Base-by-base conservation (phyloP, 148 eudicot species). In the Chenopodium album region DNA sequence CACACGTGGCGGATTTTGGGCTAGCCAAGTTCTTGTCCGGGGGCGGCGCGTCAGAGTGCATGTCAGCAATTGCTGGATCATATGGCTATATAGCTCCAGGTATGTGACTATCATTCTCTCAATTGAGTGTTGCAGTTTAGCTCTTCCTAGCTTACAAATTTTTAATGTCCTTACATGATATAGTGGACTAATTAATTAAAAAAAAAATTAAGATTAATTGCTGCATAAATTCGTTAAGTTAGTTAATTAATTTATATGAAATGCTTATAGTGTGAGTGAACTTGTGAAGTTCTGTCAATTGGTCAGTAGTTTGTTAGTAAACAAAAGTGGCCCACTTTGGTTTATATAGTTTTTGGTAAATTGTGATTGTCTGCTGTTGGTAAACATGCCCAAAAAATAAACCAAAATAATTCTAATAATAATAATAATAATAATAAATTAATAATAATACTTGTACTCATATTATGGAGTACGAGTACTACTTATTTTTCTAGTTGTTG, bases 31-130 rank as follows among this genome's bases (percentile, higher is more conserved):
- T 88, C 88, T 75, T 97, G 85, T 76, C 75, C 4, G 95, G 86
- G 2, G 92, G 90, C 31, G 98, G 93, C 20, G 89, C 93, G 2
- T 91, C 97, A 0, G 89, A 97, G 81, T 92, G 96, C 80, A 97
- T 97, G 99, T 97, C 99, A 0, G 98, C 97, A 0, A 84, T 97
- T 80, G 98, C 98, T 1, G 99, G 99, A 4, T 94, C 99, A 0
- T 97, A 97, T 54, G 99, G 99, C 19, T 97, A 97, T 82, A 97
- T 97, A 74, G 99, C 99, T 67, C 99, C 99, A 77, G 99, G 99
- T 96, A 89, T 46, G 86, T 69, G n/a, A 31, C 34, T 13, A 9
- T 31, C 50, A 69, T 34, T 69, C 73, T 69, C 73, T 69, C 59
- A 20, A 71, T 22, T 44, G 19, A 20, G 52, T 3, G 41, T 17